Percentiles rank a stretch among this genome's conserved stretches.
Evolutionary conservation across 768 basidiomycete genomes (phyloP).

Genomic region (Cyclocybe cylindracea): DNA sequence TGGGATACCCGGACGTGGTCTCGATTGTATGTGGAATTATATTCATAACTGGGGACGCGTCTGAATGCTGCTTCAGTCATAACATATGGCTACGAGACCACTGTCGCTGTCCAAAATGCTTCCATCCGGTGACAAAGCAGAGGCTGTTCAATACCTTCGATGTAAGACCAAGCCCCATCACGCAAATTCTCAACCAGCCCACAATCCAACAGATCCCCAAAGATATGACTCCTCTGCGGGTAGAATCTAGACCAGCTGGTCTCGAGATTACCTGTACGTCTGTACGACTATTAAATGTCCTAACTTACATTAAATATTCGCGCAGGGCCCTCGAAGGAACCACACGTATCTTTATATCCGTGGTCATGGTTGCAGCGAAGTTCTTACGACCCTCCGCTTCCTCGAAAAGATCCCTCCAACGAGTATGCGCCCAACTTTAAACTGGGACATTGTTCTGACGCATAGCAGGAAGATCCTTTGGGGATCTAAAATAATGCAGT

Average conservation of each 20-base stretch:
- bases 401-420: constrained; percentile 21
- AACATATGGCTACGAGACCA: constrained; percentile 93
- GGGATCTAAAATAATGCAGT: constrained; percentile 73
- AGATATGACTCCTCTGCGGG: constrained; percentile 64
- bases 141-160: constrained; percentile 86
- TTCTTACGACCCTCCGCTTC: constrained; percentile 75
- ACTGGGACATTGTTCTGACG: not conserved
- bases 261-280: constrained; percentile 74
- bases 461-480: constrained; percentile 67
- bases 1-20: constrained; percentile 78
- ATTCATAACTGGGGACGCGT: not conserved
- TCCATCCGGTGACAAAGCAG: constrained; percentile 88
- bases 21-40: constrained; percentile 60
- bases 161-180: constrained; percentile 36
- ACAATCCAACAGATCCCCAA: constrained; percentile 61
- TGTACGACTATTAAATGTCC: not conserved
- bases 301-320: not conserved
- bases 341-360: constrained; percentile 83
- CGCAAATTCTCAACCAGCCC: not conserved
- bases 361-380: constrained; percentile 82
- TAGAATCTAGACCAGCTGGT: constrained; percentile 59
- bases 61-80: constrained; percentile 52
- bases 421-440: constrained; percentile 43
- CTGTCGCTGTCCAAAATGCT: constrained; percentile 85
- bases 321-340: constrained; percentile 56